phyloP scores from a whole-genome alignment of 768 basidiomycete species.

The Suillus paluster region DNA sequence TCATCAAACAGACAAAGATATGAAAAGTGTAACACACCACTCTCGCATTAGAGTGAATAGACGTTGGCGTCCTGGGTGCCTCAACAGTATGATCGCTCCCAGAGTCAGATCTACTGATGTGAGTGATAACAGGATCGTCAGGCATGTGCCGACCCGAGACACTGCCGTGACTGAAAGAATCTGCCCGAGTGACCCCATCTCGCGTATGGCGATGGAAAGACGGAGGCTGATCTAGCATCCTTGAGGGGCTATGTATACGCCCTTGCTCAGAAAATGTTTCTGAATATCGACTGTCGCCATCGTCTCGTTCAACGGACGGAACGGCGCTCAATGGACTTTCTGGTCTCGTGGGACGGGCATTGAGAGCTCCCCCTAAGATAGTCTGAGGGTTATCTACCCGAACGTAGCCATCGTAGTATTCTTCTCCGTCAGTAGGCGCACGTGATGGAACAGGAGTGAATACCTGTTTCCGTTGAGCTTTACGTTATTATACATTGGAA shows the following conservation, averaged over 20 bases:
- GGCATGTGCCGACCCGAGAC: conserved; percentile 10
- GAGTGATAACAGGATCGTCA: conserved; percentile 28
- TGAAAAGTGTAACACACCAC: conserved; percentile 23
- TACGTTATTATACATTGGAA: neutral
- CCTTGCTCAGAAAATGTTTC: conserved; percentile 30
- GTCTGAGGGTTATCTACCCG: conserved; percentile 36
- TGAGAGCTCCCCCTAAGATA: conserved; percentile 36
- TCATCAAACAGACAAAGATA: neutral
- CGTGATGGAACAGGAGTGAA: conserved; percentile 39
- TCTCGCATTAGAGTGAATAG: conserved; percentile 27
- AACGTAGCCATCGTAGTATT: conserved; percentile 35
- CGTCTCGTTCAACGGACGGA: conserved; percentile 27
- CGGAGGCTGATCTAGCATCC: conserved; percentile 28
- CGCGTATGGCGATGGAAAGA: conserved; percentile 1
- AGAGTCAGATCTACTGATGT: conserved; percentile 22
- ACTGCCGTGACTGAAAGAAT: conserved; percentile 25
- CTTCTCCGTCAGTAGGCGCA: conserved; percentile 35
- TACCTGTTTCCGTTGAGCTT: conserved; percentile 24
- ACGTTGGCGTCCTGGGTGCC: conserved; percentile 24
- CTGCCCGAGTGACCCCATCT: conserved; percentile 15
- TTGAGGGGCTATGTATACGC: conserved; percentile 24
- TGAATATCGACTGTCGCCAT: conserved; percentile 18
- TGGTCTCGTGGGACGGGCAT: conserved; percentile 34
- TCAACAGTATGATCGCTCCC: conserved; percentile 39
- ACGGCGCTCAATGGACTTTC: conserved; percentile 16